phyloP scores from a whole-genome alignment of 257 asterid genomes.

The Vinca minor region DNA sequence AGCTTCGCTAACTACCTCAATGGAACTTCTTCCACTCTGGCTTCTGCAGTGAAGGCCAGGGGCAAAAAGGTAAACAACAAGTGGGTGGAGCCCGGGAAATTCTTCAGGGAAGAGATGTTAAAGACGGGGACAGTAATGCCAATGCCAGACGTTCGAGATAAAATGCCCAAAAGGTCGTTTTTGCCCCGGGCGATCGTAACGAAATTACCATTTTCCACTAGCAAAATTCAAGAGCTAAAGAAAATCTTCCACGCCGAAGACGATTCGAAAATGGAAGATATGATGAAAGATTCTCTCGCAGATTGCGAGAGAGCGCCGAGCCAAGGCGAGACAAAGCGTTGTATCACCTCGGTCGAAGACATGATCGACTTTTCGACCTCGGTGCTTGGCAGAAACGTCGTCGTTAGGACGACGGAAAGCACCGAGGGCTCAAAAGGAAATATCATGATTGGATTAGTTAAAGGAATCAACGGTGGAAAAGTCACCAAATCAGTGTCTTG shows the following conservation, averaged over 20 bases:
- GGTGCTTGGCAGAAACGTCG: conserved; percentile 64
- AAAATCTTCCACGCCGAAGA: conserved; percentile 59
- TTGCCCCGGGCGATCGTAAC: conserved; percentile 62
- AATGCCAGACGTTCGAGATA: conserved; percentile 83
- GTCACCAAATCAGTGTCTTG: conserved; percentile 78
- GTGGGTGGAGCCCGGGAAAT: conserved; percentile 84
- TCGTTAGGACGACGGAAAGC: conserved; percentile 48
- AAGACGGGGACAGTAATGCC: conserved; percentile 58
- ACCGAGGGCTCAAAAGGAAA: conserved; percentile 40
- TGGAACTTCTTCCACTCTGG: conserved; percentile 10
- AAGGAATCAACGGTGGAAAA: conserved; percentile 62
- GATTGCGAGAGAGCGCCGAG: conserved; percentile 83
- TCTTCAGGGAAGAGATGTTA: conserved; percentile 68
- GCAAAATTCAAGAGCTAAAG: conserved; percentile 42
- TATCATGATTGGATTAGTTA: conserved; percentile 50
- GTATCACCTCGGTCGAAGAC: conserved; percentile 75
- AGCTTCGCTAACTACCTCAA: conserved; percentile 46
- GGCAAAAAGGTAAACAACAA: conserved; percentile 30
- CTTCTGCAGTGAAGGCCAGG: conserved; percentile 12
- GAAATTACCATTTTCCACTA: conserved; percentile 74
- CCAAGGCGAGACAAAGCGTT: conserved; percentile 71
- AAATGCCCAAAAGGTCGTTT: conserved; percentile 89
- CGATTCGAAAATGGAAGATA: conserved; percentile 35
- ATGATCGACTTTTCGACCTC: conserved; percentile 87
- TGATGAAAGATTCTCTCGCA: conserved; percentile 36